These are phyloP conservation scores for Shiraia bambusicola DNA, from an alignment of 2,329 filamentous ascomycete species.

Conservation along the genomic window DNA sequence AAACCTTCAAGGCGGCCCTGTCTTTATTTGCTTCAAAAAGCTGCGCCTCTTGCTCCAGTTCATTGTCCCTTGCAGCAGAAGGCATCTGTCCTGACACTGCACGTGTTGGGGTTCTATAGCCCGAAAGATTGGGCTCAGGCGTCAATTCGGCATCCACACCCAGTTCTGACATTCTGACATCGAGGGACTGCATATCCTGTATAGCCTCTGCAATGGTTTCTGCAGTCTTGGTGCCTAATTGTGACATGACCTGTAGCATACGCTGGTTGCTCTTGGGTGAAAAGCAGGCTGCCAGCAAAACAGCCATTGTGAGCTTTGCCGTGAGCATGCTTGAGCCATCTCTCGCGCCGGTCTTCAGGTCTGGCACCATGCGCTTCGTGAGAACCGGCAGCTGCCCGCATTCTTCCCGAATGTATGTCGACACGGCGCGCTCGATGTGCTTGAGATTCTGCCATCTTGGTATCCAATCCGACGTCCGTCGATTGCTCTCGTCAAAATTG, in stretches of 20 bases:
- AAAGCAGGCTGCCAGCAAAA: conserved; percentile 52
- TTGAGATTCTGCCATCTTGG: conserved; percentile 56
- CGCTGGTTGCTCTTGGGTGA: conserved; percentile 51
- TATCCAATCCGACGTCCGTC: conserved; percentile 51
- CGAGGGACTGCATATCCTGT: conserved; percentile 43
- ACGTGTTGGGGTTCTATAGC: conserved; percentile 37
- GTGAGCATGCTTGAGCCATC: conserved; percentile 46
- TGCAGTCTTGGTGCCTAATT: conserved; percentile 40
- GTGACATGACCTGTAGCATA: conserved; percentile 48
- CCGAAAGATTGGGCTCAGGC: conserved; percentile 34
- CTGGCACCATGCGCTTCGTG: conserved; percentile 45
- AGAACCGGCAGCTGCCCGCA: conserved; percentile 45
- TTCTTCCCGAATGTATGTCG: conserved; percentile 52
- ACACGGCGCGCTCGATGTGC: conserved; percentile 52
- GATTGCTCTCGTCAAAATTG: conserved; percentile 45
- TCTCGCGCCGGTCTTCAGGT: conserved; percentile 53
- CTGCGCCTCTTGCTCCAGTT: conserved; percentile 53
- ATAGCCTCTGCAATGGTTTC: conserved; percentile 45
- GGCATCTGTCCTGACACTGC: conserved; percentile 31
- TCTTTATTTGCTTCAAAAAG: conserved; percentile 52
- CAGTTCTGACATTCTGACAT: conserved; percentile 38
- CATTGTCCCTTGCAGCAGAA: conserved; percentile 44
- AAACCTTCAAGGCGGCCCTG: conserved; percentile 47
- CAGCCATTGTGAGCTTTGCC: conserved; percentile 50
- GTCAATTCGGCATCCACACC: conserved; percentile 41